Evolutionary conservation across 2,329 filamentous ascomycete species (phyloP).

Genomic region (Paraconiothyrium sp.): DNA sequence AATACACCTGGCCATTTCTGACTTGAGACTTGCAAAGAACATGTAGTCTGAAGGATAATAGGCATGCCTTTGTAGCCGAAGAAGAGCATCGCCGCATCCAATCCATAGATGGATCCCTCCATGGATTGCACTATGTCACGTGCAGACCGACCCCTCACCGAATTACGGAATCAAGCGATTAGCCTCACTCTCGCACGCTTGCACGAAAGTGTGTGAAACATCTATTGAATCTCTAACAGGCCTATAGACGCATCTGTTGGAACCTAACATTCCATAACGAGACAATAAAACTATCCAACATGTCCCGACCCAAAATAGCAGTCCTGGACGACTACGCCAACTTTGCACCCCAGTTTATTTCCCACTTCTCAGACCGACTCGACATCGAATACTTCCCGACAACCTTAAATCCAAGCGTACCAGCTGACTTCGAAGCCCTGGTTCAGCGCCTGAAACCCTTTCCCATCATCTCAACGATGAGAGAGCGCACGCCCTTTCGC

Average conservation of each 20-base stretch:
- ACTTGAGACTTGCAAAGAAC: background rate
- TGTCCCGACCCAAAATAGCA: background rate
- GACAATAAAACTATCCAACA: background rate
- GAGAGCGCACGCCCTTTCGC: background rate
- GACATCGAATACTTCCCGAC: background rate
- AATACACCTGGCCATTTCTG: background rate
- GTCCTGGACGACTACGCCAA: constrained; percentile 1
- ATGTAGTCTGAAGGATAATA: too few species aligned
- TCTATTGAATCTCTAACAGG: background rate
- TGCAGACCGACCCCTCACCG: background rate
- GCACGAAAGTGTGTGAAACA: background rate
- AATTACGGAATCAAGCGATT: background rate
- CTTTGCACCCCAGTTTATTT: background rate
- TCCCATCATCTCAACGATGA: background rate
- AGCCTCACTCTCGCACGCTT: background rate
- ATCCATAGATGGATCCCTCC: too few species aligned
- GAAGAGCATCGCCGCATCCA: too few species aligned
- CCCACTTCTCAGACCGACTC: background rate
- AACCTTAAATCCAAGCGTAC: background rate
- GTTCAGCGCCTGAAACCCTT: background rate
- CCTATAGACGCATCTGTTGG: background rate
- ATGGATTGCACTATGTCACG: too few species aligned
- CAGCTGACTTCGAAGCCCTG: background rate
- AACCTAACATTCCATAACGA: background rate
- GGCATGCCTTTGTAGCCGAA: too few species aligned